Percentiles rank a stretch among this genome's conserved stretches.
phyloP scores from a whole-genome alignment of 345 rosid genomes.

The Carallia pectinifolia region DNA sequence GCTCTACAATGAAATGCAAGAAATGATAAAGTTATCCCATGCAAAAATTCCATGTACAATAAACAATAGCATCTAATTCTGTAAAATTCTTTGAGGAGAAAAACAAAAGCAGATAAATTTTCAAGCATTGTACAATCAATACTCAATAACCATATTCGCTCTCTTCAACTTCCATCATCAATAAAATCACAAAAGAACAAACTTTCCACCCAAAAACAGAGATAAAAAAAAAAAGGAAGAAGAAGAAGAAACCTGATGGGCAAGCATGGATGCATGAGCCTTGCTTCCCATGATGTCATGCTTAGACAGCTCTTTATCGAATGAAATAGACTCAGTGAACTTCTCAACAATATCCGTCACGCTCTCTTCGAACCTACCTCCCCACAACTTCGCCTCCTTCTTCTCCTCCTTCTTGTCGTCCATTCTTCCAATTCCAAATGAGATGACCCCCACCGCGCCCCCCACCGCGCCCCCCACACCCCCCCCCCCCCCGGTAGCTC shows the following conservation, averaged over 20 bases:
- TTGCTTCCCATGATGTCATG: slow-evolving; percentile 96
- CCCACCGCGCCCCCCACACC: no score
- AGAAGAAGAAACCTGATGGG: slow-evolving; percentile 52
- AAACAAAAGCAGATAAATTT: neutral
- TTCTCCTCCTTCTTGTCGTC: slow-evolving; percentile 10
- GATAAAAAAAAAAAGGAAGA: neutral
- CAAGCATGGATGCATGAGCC: slow-evolving; percentile 95
- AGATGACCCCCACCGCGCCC: neutral
- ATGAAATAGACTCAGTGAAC: slow-evolving; percentile 91
- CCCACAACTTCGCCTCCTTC: slow-evolving; percentile 93
- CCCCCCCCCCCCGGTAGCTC: neutral
- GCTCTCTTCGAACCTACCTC: slow-evolving; percentile 92
- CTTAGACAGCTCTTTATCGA: slow-evolving; percentile 77
- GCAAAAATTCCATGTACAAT: no score
- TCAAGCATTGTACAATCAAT: neutral
- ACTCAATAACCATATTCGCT: no score
- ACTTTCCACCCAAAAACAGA: slow-evolving; percentile 11
- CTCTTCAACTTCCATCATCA: neutral
- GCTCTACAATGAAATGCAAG: neutral
- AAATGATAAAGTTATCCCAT: no score
- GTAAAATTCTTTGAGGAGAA: no score
- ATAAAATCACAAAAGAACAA: neutral
- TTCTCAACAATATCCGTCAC: slow-evolving; percentile 81
- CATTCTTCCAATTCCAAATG: slow-evolving; percentile 1
- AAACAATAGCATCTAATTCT: no score